Conservation (phyloP, 495 filamentous ascomycete genomes). For the Daldinia bambusicola region DNA sequence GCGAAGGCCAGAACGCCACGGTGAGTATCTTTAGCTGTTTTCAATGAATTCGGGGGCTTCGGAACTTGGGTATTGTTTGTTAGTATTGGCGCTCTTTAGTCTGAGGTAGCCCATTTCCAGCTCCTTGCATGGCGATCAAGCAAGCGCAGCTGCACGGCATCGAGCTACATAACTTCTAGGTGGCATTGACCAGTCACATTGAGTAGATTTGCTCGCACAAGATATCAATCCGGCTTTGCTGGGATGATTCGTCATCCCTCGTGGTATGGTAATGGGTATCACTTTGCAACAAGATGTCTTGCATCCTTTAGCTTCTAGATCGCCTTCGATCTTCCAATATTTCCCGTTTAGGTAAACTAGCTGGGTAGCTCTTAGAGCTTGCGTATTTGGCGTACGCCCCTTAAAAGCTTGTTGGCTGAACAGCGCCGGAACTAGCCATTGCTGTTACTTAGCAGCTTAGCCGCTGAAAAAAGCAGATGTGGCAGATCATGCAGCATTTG, state of each 20-base stretch:
- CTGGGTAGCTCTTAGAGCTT: conserved; percentile 19
- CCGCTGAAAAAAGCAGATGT: background rate
- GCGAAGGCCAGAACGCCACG: conserved; percentile 37
- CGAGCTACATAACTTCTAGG: conserved; percentile 1
- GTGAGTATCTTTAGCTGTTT: conserved; percentile 31
- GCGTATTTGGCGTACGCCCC: conserved; percentile 19
- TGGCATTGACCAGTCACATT: conserved; percentile 21
- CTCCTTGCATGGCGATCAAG: conserved; percentile 29
- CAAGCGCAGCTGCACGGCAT: conserved; percentile 14
- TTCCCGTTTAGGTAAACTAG: conserved; percentile 23
- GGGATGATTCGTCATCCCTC: conserved; percentile 33
- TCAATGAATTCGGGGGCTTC: conserved; percentile 14
- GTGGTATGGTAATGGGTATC: conserved; percentile 8
- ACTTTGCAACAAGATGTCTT: conserved; percentile 31
- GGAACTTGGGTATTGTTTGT: conserved; percentile 18
- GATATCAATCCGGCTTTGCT: conserved; percentile 23
- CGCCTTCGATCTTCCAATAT: conserved; percentile 16
- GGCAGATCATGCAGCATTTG: background rate
- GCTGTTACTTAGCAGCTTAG: background rate
- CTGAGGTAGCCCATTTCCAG: conserved; percentile 31
- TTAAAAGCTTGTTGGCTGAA: conserved; percentile 21
- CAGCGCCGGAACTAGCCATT: conserved; percentile 20
- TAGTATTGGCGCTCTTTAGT: conserved; percentile 15
- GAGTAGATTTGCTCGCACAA: background rate
- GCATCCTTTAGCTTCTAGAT: conserved; percentile 26